Evolutionary conservation across 352 stramenopile genomes (phyloP).

Genomic region (Peronospora tabacina): DNA sequence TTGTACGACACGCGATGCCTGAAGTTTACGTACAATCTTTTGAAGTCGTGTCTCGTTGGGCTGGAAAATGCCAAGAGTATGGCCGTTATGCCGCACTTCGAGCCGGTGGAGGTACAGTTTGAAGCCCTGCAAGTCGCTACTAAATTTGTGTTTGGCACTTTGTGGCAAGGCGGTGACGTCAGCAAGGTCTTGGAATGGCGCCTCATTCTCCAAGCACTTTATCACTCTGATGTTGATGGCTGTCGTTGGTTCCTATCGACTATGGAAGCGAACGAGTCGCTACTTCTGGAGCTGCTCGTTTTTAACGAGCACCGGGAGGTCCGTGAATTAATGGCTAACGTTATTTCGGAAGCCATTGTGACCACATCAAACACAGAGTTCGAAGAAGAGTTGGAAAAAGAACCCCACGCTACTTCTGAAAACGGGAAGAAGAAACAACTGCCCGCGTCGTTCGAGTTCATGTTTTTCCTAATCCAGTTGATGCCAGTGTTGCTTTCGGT

Average conservation of each 20-base stretch:
- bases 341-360: conserved; percentile 59
- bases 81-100: conserved; percentile 43
- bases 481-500: conserved; percentile 70
- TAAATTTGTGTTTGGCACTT: conserved; percentile 81
- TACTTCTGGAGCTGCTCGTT: conserved; percentile 70
- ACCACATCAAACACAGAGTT: conserved; percentile 50
- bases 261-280: conserved; percentile 47
- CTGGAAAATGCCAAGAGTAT: conserved; percentile 34
- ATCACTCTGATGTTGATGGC: conserved; percentile 56
- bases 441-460: conserved; percentile 74
- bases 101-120: conserved; percentile 56
- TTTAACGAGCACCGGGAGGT: conserved; percentile 60
- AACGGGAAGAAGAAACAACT: conserved; percentile 34
- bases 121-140: conserved; percentile 72
- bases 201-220: conserved; percentile 55
- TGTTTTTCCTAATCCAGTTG: conserved; percentile 68
- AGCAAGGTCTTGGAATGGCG: conserved; percentile 71
- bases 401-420: conserved; percentile 2
- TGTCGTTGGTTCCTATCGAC: conserved; percentile 68
- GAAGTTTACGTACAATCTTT: conserved; percentile 72
- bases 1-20: conserved; percentile 66
- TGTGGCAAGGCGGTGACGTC: conserved; percentile 77
- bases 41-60: conserved; percentile 50
- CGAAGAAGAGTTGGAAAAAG: conserved; percentile 28
- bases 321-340: conserved; percentile 58